A percentile compares a stretch with the other conserved stretches of the same genome.
Evolutionary conservation across 805 yeast genomes (phyloP).

Genomic region (Kuraishia floccosa): DNA sequence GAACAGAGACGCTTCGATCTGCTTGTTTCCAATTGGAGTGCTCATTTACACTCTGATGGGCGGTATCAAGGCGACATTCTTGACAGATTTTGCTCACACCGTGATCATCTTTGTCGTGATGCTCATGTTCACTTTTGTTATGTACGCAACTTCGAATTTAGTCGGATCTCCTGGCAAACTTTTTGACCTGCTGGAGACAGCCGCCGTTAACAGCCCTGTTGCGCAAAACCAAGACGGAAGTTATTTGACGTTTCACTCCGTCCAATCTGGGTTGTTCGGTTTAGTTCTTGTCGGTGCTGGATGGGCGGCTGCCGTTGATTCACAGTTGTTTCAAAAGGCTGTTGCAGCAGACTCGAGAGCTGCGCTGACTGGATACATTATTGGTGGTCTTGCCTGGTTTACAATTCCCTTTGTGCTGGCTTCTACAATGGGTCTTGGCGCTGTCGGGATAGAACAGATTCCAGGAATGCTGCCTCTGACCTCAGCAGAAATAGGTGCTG

Average conservation of each 20-base stretch:
- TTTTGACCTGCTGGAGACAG: constrained; percentile 58
- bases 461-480: constrained; percentile 72
- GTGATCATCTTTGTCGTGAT: constrained; percentile 69
- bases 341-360: constrained; percentile 78
- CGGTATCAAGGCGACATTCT: constrained; percentile 73
- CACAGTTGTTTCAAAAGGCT: constrained; percentile 85
- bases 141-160: constrained; percentile 55
- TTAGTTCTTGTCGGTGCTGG: constrained; percentile 85
- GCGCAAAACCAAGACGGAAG: constrained; percentile 79
- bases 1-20: constrained; percentile 71
- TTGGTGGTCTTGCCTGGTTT: constrained; percentile 88
- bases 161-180: constrained; percentile 79
- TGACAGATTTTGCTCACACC: constrained; percentile 76
- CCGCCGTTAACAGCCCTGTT: constrained; percentile 53
- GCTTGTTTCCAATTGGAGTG: constrained; percentile 74
- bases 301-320: constrained; percentile 80
- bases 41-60: constrained; percentile 68
- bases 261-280: constrained; percentile 80
- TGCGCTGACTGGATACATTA: constrained; percentile 76
- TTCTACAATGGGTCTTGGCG: constrained; percentile 81
- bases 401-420: constrained; percentile 80
- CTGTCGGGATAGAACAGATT: constrained; percentile 56
- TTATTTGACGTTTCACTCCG: constrained; percentile 78
- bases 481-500: constrained; percentile 65
- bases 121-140: constrained; percentile 69